These are phyloP conservation scores for Mortierella antarctica DNA, from an alignment of 192 early-diverging fungal species.

Conservation along the genomic window DNA sequence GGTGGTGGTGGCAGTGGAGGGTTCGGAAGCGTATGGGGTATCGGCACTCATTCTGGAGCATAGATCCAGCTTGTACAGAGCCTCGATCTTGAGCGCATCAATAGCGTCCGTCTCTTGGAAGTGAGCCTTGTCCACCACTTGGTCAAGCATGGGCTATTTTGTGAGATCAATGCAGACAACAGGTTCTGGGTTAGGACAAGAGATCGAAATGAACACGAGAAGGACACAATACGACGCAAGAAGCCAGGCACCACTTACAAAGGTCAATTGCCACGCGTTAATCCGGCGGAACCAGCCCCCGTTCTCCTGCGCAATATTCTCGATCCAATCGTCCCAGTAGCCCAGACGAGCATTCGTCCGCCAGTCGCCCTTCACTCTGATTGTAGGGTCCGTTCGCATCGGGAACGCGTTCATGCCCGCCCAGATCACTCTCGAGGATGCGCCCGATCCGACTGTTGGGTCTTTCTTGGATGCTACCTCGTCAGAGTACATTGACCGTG, in stretches of 20 bases:
- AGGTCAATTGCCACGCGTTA: slow-evolving; percentile 46
- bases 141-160: slow-evolving; percentile 39
- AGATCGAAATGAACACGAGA: background rate
- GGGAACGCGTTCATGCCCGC: slow-evolving; percentile 44
- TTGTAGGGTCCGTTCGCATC: slow-evolving; percentile 24
- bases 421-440: slow-evolving; percentile 28
- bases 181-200: background rate
- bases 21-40: background rate
- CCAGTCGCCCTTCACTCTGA: slow-evolving; percentile 37
- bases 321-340: slow-evolving; percentile 45
- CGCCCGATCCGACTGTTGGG: slow-evolving; percentile 1
- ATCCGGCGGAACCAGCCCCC: slow-evolving; percentile 37
- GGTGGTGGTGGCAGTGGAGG: background rate
- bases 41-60: slow-evolving; percentile 24
- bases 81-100: slow-evolving; percentile 33
- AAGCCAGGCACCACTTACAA: slow-evolving; percentile 19
- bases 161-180: background rate
- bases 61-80: slow-evolving; percentile 38
- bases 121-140: slow-evolving; percentile 26
- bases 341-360: slow-evolving; percentile 35
- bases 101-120: slow-evolving; percentile 42
- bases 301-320: slow-evolving; percentile 21
- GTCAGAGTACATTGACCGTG: background rate
- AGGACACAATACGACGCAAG: background rate
- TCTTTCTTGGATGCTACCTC: background rate